Evolutionary conservation across 2,329 filamentous ascomycete genomes (phyloP).

Genomic region (Chaetomium olivaceum): DNA sequence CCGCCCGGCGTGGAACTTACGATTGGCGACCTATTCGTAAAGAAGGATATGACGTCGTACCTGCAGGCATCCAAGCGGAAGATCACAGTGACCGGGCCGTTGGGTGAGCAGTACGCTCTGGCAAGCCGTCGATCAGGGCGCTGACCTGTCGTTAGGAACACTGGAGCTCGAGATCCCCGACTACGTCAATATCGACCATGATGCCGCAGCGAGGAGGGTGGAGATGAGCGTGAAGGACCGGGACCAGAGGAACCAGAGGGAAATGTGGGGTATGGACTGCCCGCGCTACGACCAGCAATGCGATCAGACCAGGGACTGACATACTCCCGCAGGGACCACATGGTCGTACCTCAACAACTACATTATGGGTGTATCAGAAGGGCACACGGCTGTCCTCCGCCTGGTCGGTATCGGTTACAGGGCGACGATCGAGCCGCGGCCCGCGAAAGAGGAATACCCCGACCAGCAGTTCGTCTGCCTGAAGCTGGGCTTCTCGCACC

Average conservation of each 20-base stretch:
- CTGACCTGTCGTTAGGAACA: slow-evolving; percentile 54
- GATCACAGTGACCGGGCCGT: slow-evolving; percentile 76
- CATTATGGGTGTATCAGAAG: slow-evolving; percentile 92
- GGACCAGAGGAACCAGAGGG: slow-evolving; percentile 71
- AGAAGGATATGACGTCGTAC: slow-evolving; percentile 59
- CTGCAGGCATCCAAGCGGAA: slow-evolving; percentile 63
- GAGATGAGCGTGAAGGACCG: slow-evolving; percentile 70
- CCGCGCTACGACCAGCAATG: no score
- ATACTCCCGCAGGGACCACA: slow-evolving; percentile 66
- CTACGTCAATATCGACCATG: slow-evolving; percentile 72
- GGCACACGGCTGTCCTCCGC: slow-evolving; percentile 88
- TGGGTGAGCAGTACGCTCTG: slow-evolving; percentile 56
- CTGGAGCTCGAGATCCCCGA: slow-evolving; percentile 76
- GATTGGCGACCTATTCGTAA: slow-evolving; percentile 61
- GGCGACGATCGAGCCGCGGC: slow-evolving; percentile 77
- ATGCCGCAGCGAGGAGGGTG: slow-evolving; percentile 63
- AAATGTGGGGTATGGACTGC: slow-evolving; percentile 83
- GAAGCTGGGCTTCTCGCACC: slow-evolving; percentile 96
- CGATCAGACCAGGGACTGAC: slow-evolving; percentile 29
- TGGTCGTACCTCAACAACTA: slow-evolving; percentile 89
- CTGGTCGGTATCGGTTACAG: slow-evolving; percentile 95
- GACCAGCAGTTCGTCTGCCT: slow-evolving; percentile 88
- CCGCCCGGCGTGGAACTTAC: slow-evolving; percentile 81
- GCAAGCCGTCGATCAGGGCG: slow-evolving; percentile 6
- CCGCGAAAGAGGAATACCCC: slow-evolving; percentile 70